Base-by-base conservation (phyloP, 352 stramenopile species). In the Pythium sukuiense region DNA sequence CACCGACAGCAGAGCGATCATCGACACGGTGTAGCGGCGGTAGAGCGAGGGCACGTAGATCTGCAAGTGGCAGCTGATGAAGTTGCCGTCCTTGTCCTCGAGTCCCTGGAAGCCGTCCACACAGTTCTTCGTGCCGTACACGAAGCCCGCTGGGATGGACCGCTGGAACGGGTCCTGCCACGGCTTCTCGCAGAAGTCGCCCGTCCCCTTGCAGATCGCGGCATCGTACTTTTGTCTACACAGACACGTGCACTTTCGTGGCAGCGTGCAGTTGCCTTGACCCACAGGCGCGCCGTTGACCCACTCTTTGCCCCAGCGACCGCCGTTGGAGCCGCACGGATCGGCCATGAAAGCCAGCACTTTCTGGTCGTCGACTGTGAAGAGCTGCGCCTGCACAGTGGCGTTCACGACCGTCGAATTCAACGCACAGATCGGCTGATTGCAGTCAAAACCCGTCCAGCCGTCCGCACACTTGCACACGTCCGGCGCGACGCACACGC, bases 381-480 rank as follows among this genome's bases (percentile, higher is more conserved):
- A 94, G 37, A 99, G 80, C 63, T 98, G 83, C 9, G 67, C 69
- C 6, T 89, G 80, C 39, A 96, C 83, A 2, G 93, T 74, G 11
- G 61, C 62, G 9, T 76, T 86, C 30, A 88, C 59, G 18, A 59
- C 63, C 43, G 77, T 76, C 5, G 65, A 68, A 35, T 89, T 74
- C 32, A 95, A 61, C 48, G 83, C 73, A 60, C 97, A 99, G 5
- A 98, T 82, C 1, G 96, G 97, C 35, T 82, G 91, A 55, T 73
- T 77, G 76, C 96, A 99, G 71, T 99, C 97, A 64, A 97, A 98
- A 13, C 96, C 96, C 13, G 76, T 90, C 96, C 97, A 99, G 6
- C 94, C 96, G 39, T 88, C 71, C 0, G 93, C 85, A 76, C 97
- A 99, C 20, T 82, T 59, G 64, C 96, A 99, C 37, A 93, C 66